These are phyloP conservation scores for Dactylonectria macrodidyma DNA, from an alignment of 2,329 filamentous ascomycete genomes.

Conservation along the genomic window DNA sequence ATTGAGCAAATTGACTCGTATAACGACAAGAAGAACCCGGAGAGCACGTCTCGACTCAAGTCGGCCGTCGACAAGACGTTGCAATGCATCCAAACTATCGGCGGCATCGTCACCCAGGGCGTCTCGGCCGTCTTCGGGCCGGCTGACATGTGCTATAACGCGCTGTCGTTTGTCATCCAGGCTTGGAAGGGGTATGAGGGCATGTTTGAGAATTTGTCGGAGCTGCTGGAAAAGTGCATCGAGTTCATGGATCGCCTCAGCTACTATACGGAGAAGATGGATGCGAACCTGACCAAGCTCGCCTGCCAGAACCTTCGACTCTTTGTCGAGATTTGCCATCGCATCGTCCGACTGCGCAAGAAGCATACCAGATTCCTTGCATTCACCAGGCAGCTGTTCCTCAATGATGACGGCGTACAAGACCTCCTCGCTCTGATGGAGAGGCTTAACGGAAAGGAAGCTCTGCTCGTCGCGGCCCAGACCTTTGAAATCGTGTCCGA, in stretches of 20 bases:
- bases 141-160: slow-evolving; percentile 9
- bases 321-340: slow-evolving; percentile 16
- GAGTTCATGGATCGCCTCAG: slow-evolving; percentile 13
- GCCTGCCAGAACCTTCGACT: slow-evolving; percentile 17
- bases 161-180: slow-evolving; percentile 12
- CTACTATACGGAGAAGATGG: slow-evolving; percentile 14
- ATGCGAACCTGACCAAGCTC: neutral
- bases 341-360: neutral
- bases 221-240: slow-evolving; percentile 2
- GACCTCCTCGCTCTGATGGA: slow-evolving; percentile 9
- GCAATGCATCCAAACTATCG: slow-evolving; percentile 50
- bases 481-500: slow-evolving; percentile 7
- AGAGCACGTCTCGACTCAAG: slow-evolving; percentile 2
- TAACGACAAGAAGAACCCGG: neutral
- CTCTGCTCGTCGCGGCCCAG: slow-evolving; percentile 7
- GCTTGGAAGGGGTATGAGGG: slow-evolving; percentile 15
- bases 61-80: neutral
- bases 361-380: slow-evolving; percentile 10
- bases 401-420: slow-evolving; percentile 17
- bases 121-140: slow-evolving; percentile 40
- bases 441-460: neutral
- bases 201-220: slow-evolving; percentile 7
- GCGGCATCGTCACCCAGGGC: slow-evolving; percentile 50
- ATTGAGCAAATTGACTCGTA: neutral
- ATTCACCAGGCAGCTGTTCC: slow-evolving; percentile 16